A percentile compares a stretch with the other conserved stretches of the same genome.
Conservation (phyloP, 352 stramenopile genomes). For the Phytophthora fragariaefolia region DNA sequence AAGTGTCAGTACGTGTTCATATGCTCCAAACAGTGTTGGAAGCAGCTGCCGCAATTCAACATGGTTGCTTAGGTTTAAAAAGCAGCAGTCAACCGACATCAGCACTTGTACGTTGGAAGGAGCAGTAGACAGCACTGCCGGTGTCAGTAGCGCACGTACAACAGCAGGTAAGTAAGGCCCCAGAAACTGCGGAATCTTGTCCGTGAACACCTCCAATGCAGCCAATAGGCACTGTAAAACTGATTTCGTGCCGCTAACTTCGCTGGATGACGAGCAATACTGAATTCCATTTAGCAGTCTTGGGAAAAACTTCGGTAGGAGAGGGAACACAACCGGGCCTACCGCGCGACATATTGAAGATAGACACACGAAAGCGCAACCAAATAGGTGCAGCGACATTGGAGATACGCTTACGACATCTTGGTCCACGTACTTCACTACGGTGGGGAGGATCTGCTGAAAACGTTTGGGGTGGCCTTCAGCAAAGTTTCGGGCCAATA, state of each 20-base stretch:
- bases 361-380: constrained; percentile 82
- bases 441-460: constrained; percentile 69
- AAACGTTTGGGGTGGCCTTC: constrained; percentile 75
- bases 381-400: constrained; percentile 77
- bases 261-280: constrained; percentile 45
- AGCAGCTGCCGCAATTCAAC: constrained; percentile 81
- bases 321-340: constrained; percentile 77
- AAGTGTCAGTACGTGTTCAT: constrained; percentile 64
- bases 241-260: constrained; percentile 43
- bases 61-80: constrained; percentile 73
- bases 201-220: constrained; percentile 82
- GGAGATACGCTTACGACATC: constrained; percentile 53
- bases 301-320: constrained; percentile 86
- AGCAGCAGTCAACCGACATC: constrained; percentile 68
- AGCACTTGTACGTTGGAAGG: constrained; percentile 43
- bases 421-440: constrained; percentile 78
- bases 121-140: constrained; percentile 45
- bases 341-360: constrained; percentile 78
- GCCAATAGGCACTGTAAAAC: constrained; percentile 81
- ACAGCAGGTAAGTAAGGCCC: constrained; percentile 76
- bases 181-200: constrained; percentile 86
- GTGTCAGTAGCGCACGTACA: constrained; percentile 65
- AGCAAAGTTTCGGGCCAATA: constrained; percentile 85
- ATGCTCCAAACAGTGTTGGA: constrained; percentile 68
- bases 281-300: constrained; percentile 70